Evolutionary conservation across 257 asterid species (phyloP), one percentile per base, ranked within the genome.

Genomic region (Paulownia fortunei): DNA sequence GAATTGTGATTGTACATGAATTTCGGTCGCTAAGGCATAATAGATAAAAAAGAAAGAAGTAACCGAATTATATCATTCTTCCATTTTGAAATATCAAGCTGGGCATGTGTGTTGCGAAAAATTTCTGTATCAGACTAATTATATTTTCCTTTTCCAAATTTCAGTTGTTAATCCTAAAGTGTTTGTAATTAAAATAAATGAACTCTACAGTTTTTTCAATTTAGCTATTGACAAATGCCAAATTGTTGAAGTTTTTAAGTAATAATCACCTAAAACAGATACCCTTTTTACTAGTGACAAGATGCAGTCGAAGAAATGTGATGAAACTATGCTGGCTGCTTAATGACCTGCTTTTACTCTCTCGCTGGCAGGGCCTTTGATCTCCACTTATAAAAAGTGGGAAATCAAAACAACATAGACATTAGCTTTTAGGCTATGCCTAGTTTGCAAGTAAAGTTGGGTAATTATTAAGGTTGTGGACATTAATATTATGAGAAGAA

Each of bases 401-500:
- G 69, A 54, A 19, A 76, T 30, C 1, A 21, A 15, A 76, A 56
- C n/a, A 8, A 15, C 62, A 19, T 66, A 73, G 64, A 12, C 30
- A 23, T 52, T 74, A 27, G 76, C 46, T 80, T n/a, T 64, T 55
- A 60, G 67, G 71, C 79, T 56, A 21, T 65, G 61, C 46, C 34
- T 52, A 47, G 27, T 65, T 72, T 46, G 51, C 59, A 36, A 41
- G 78, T 72, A 37, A 39, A 76, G 46, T 79, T 66, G 56, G 72
- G 37, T 46, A 56, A 1, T 23, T 64, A 6, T 51, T 73, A 75
- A 69, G 75, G 81, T 18, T 23, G 24, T 51, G 44, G 51, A 56
- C 44, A 58, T 66, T 70, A 10, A 23, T 51, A 16, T 42, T 60
- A 59, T 37, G 59, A 11, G 72, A 76, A 51, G 56, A 42, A 76